Evolutionary conservation across 345 rosid species (phyloP).

Genomic region (Draba incana): DNA sequence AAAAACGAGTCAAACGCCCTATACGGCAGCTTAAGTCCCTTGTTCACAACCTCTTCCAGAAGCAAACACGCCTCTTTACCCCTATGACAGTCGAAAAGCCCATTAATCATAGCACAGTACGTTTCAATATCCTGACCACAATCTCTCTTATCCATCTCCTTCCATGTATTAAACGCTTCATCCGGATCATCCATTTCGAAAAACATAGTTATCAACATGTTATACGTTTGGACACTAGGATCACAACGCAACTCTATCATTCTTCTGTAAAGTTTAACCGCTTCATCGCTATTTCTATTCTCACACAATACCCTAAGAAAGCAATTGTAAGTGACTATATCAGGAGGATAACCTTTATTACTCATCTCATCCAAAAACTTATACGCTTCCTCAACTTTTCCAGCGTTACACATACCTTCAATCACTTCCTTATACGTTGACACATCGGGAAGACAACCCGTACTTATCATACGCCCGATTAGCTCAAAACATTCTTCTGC

Average conservation of each 20-base stretch:
- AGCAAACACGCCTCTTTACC: conserved; percentile 71
- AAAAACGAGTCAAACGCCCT: conserved; percentile 69
- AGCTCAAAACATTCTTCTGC: conserved; percentile 68
- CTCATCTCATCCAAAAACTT: conserved; percentile 85
- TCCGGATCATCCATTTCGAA: conserved; percentile 69
- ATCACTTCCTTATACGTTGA: conserved; percentile 79
- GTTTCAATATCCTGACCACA: conserved; percentile 71
- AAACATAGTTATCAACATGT: conserved; percentile 82
- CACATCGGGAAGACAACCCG: conserved; percentile 92
- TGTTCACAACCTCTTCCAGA: conserved; percentile 68
- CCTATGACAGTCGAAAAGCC: conserved; percentile 70
- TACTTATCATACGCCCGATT: conserved; percentile 70
- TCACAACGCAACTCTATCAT: conserved; percentile 68
- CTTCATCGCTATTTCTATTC: conserved; percentile 65
- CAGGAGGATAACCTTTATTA: conserved; percentile 82
- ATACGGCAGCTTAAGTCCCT: conserved; percentile 74
- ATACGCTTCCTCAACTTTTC: conserved; percentile 76
- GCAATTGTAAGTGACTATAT: conserved; percentile 86
- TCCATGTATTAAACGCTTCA: conserved; percentile 79
- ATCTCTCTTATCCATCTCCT: conserved; percentile 71
- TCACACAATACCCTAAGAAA: conserved; percentile 87
- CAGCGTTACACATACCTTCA: conserved; percentile 82
- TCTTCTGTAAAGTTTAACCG: conserved; percentile 62
- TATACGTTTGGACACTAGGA: conserved; percentile 90
- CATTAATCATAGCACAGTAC: conserved; percentile 83